Evolutionary conservation across 1,139 yeast genomes (phyloP).

Genomic region (Scheffersomyces segobiensis): DNA sequence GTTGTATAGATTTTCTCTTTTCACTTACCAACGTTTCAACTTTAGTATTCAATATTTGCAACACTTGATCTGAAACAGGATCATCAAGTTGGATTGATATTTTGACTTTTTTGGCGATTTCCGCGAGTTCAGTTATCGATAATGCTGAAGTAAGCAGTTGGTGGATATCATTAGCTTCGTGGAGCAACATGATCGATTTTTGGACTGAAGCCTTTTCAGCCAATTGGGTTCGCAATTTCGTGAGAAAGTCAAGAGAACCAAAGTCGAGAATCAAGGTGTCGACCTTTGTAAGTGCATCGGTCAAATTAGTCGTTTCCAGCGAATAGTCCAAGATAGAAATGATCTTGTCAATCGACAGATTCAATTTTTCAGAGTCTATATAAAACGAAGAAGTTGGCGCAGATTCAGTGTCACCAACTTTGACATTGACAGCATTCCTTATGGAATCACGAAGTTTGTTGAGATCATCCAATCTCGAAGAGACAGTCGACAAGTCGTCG

Average conservation of each 20-base stretch:
- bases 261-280: conserved; percentile 9
- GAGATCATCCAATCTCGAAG: conserved; percentile 20
- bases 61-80: background rate
- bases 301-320: conserved; percentile 2
- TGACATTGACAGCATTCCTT: conserved; percentile 11
- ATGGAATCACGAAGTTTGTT: conserved; percentile 14
- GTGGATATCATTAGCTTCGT: conserved; percentile 7
- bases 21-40: background rate
- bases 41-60: background rate
- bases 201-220: background rate
- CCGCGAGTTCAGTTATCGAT: background rate
- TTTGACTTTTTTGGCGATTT: conserved; percentile 2
- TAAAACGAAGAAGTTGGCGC: background rate
- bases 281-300: conserved; percentile 6
- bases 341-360: conserved; percentile 5
- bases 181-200: conserved; percentile 4
- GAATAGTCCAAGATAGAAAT: conserved; percentile 4
- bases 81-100: conserved; percentile 2
- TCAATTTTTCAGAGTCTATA: conserved; percentile 4
- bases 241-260: conserved; percentile 14
- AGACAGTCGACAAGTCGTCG: conserved; percentile 26
- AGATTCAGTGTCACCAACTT: conserved; percentile 2
- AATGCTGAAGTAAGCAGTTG: conserved; percentile 1
- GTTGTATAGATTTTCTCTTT: background rate
- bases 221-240: conserved; percentile 11